Base-by-base conservation (phyloP, 2,329 filamentous ascomycete genomes). In the Triangularia setosa region DNA sequence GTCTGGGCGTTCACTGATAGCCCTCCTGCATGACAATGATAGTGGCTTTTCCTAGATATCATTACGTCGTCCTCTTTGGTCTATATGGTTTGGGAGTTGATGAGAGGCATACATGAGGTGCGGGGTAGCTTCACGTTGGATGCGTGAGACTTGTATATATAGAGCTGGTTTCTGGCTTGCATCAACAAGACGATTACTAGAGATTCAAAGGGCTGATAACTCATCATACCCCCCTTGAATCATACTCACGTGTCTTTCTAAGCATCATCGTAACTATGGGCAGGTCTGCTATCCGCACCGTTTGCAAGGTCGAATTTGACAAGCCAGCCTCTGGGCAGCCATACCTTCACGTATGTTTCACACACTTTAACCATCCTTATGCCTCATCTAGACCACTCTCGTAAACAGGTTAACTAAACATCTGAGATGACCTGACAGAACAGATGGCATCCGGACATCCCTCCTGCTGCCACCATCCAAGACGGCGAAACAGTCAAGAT, bases 361-460 rank as follows among this genome's bases (percentile, higher is more conserved):
- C n/a, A n/a, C n/a, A 86, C 76, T n/a, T 5, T 28, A 11, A 55
- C 7, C 12, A 4, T n/a, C 24, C 25, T 6, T 5, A n/a, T n/a
- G n/a, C 18, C n/a, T 52, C n/a, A 69, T 53, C 12, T 53, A n/a
- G n/a, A n/a, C n/a, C n/a, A n/a, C n/a, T n/a, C n/a, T n/a, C n/a
- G n/a, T 97, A 73, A 84, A 93, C 75, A 97, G 93, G 93, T 93
- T 97, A 73, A 93, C 93, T 48, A 93, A n/a, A 96, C 69, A 5
- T 21, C n/a, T 48, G 5, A 18, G 48, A 21, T 69, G 5, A 16
- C 35, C 35, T n/a, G 4, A 40, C 4, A 92, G 90, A 97, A 97
- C 73, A 84, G 93, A 75, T 97, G 93, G 93, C 93, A 97, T 73
- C 93, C 93, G 35, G 93, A 96, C 69, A 89, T 96, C 60, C 93